Evolutionary conservation across 2,329 filamentous ascomycete genomes (phyloP).

Genomic region (Hymenoscyphus occultus): DNA sequence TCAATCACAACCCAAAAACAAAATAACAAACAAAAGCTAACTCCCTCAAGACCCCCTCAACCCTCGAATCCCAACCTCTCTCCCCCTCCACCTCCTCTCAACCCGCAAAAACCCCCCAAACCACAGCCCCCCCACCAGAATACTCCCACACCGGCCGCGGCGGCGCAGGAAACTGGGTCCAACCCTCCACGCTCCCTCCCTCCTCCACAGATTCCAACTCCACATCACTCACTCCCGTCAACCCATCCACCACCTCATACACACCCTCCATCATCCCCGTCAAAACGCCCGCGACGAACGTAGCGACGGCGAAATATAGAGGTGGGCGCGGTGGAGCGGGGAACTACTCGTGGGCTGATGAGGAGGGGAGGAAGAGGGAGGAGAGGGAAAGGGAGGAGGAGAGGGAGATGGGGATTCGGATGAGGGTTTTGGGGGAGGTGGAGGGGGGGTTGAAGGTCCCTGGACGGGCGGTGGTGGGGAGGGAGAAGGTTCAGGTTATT

Average conservation of each 20-base stretch:
- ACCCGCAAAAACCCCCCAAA: slow-evolving; percentile 32
- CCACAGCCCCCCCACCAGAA: slow-evolving; percentile 31
- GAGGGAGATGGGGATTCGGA: slow-evolving; percentile 36
- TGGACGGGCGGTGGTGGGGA: slow-evolving; percentile 41
- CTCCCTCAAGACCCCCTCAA: slow-evolving; percentile 8
- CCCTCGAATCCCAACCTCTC: slow-evolving; percentile 36
- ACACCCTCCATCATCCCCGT: neutral
- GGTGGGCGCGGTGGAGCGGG: slow-evolving; percentile 56
- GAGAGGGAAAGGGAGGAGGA: slow-evolving; percentile 27
- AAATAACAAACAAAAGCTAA: neutral
- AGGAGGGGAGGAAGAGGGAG: slow-evolving; percentile 36
- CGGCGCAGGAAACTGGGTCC: slow-evolving; percentile 59
- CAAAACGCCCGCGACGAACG: neutral
- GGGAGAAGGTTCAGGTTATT: neutral
- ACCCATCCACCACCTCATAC: neutral
- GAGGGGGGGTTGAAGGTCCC: slow-evolving; percentile 48
- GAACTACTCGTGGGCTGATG: slow-evolving; percentile 44
- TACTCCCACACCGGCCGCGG: slow-evolving; percentile 52
- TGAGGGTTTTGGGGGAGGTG: slow-evolving; percentile 45
- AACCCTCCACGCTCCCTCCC: slow-evolving; percentile 22
- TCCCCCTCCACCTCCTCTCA: slow-evolving; percentile 15
- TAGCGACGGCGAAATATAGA: slow-evolving; percentile 13
- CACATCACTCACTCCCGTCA: slow-evolving; percentile 11
- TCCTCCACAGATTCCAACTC: slow-evolving; percentile 17
- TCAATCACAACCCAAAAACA: neutral